Conservation (phyloP, 352 stramenopile genomes). For the Pythium utonaiense region DNA sequence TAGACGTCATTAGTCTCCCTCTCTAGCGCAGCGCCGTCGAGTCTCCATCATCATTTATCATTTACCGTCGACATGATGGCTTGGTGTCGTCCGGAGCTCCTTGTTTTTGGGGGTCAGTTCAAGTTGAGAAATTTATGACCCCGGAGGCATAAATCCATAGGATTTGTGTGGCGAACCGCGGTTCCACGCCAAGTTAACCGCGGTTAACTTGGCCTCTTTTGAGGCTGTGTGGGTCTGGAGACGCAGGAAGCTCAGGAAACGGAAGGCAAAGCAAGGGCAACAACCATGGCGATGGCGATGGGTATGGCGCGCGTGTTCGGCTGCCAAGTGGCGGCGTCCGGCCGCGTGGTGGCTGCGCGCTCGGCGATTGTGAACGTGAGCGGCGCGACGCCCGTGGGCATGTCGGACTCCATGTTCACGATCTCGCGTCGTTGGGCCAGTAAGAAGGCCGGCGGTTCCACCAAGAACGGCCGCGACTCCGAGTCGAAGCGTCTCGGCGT, state of each 20-base stretch:
- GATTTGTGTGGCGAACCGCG: slow-evolving; percentile 16
- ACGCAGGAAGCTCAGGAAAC: neutral
- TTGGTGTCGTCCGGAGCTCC: neutral
- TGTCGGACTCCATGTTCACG: slow-evolving; percentile 44
- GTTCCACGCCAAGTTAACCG: slow-evolving; percentile 10
- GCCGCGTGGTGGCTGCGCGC: slow-evolving; percentile 7
- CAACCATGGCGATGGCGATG: slow-evolving; percentile 71
- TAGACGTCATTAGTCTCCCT: neutral
- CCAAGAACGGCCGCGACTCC: slow-evolving; percentile 97
- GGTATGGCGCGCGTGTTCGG: slow-evolving; percentile 65
- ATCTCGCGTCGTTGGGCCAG: slow-evolving; percentile 78
- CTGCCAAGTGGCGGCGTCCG: slow-evolving; percentile 27
- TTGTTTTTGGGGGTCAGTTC: neutral
- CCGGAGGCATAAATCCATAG: neutral
- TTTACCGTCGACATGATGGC: slow-evolving; percentile 37
- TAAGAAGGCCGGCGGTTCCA: slow-evolving; percentile 96
- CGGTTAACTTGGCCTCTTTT: slow-evolving; percentile 13
- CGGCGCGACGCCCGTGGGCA: slow-evolving; percentile 19
- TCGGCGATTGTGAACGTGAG: slow-evolving; percentile 11
- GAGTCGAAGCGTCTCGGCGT: slow-evolving; percentile 95
- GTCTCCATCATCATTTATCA: no score
- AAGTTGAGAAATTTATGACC: neutral
- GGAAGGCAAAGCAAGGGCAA: neutral
- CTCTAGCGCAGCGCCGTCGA: neutral
- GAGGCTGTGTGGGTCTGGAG: neutral